Base-by-base conservation (phyloP, 2,329 filamentous ascomycete species). In the Beauveria scarabaeidicola region DNA sequence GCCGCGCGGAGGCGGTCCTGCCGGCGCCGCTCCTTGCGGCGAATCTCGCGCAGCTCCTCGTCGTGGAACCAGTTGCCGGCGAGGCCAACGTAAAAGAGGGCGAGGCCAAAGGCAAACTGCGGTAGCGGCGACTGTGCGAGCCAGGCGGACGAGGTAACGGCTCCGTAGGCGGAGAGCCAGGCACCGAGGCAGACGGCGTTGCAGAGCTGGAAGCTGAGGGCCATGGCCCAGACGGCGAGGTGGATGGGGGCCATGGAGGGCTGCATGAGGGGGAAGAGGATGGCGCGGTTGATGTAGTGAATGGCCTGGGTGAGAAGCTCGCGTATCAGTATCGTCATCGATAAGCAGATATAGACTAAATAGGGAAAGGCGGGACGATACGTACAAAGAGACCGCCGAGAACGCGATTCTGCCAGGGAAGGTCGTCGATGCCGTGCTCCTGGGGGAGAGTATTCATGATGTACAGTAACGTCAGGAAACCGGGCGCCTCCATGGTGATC, bases 201-300 rank as follows among this genome's bases (percentile, higher is more conserved):
- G 70, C 82, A 71, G 64, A 95, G 69, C 72, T 99, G 94, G 77
- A 96, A 97, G 23, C 69, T 43, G 43, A 87, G 63, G 5, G 87
- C 94, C 23, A 77, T 73, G 52, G 76, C 9, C 77, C 87, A 87
- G 64, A 97, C 81, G 29, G 84, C 58, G 2, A 82, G 69, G 72
- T 96, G 89, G 65, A 96, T 89, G 9, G 93, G 93, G 5, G 91
- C 91, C 88, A 99, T 97, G 77, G 87, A 91, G 0, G 93, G 93
- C 63, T 93, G 90, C 64, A 93, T 79, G 61, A 95, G 76, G 2
- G 94, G 93, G 59, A 86, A 88, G 63, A 96, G 74, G 60, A 97
- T 73, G 10, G 94, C 92, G 63, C 94, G 90, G 79, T 99, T 95
- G 69, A 85, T 65, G 78, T 99, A 99, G 76, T 99, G 94, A 59